Base-by-base conservation (phyloP, 2,329 filamentous ascomycete species). In the Beauveria brongniartii region DNA sequence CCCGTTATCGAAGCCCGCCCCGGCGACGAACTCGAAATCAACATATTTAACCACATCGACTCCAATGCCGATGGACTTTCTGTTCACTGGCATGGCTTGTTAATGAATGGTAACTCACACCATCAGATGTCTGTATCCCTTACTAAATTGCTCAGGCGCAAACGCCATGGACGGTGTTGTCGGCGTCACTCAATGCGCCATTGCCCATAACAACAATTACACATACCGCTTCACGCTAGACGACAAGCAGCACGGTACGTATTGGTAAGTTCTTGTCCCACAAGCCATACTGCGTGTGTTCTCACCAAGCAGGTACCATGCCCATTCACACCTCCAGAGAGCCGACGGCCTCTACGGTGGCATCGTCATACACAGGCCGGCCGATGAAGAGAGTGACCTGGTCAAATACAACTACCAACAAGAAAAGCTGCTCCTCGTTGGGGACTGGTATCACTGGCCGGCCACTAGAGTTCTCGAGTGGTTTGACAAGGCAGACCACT, bases 31-130 rank as follows among this genome's bases (percentile, higher is more conserved):
- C 65, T 80, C 44, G 68, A 73, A 2, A 71, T 80, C 16, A 67
- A 67, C 3, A 75, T 80, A 5, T 68, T 71, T 55, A 79, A 79
- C 66, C 64, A 64, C 9, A 70, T 78, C 66, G 34, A 64, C 16
- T 67, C 71, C 43, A 64, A 64, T 53, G 73, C 69, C 59, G 60
- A 63, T 0, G 63, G 63, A 16, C 84, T 86, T 2, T 80, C 80
- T 52, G 75, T 90, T 16, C 87, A 90, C 67, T 90, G 86, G 74
- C 87, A 90, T 67, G 87, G 87, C 20, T 76, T 90, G 64, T 83
- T 82, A 66, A 85, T 88, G 71, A 82, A 81, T 64, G 82, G 82
- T 41, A 58, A 3, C 8, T 51, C 4, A 14, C 28, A 12, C 28
- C 28, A 30, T 12, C n/a, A 5, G 7, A 24, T 41, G 1, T n/a